Evolutionary conservation across 2,329 filamentous ascomycete genomes (phyloP), one percentile per base, ranked within the genome.

Genomic region (Mollisiaceae sp.): DNA sequence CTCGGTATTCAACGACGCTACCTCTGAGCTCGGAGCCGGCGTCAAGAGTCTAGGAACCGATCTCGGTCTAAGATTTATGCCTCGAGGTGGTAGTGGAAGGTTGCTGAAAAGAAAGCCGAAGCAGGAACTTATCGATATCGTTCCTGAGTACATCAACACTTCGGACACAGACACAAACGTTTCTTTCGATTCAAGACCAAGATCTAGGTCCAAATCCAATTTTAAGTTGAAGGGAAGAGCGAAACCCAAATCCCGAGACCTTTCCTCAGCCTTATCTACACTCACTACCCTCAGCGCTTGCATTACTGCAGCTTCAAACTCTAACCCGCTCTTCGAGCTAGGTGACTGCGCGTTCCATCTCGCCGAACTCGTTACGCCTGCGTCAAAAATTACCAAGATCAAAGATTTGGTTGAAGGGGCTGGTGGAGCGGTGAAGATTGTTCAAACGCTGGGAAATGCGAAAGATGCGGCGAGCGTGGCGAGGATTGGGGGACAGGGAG

Each of bases 401-500:
- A 55, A 55, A 14, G 35, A 20, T 18, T 5, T 36, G 24, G n/a
- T 36, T 15, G 52, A 55, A 20, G 52, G 52, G n/a, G 35, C 52
- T 2, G 52, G 52, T n/a, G 45, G 45, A 22, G 52, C 35, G 24
- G 24, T 55, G 52, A 55, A 55, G 12, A 27, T 38, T 8, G 27
- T 55, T 1, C 52, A 35, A 24, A 38, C 52, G 24, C 35, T 55
- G 52, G 52, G 52, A 9, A 55, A 55, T 38, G 52, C 52, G 18
- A 18, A 15, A 3, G 35, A 38, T 55, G 27, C 52, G 14, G 24
- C 52, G 14, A 9, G 18, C 8, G 52, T 55, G 35, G 52, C 35
- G 5, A 55, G 36, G 52, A 35, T 55, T 18, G 52, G 27, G 1
- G 52, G 52, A 9, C 24, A 35, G 27, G 52, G 52, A 8, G 24